These are phyloP conservation scores for Zizania palustris DNA, from an alignment of 202 grass and related monocot genomes.

Conservation along the genomic window DNA sequence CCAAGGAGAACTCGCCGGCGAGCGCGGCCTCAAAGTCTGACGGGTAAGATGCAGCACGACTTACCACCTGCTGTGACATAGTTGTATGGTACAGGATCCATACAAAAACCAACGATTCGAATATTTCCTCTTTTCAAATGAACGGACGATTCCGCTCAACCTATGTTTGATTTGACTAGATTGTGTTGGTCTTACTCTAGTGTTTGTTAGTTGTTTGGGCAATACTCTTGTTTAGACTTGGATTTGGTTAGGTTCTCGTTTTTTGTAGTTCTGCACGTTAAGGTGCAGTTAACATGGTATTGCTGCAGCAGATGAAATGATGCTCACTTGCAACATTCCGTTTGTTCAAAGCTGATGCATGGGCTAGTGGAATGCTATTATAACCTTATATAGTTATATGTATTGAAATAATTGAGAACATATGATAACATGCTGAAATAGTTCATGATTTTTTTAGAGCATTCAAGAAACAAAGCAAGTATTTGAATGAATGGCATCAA, in stretches of 20 bases:
- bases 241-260: neutral
- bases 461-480: neutral
- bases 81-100: neutral
- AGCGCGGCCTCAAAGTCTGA: constrained; percentile 32
- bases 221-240: neutral
- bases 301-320: neutral
- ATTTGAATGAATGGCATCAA: neutral
- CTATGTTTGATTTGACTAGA: neutral
- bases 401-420: neutral
- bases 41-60: constrained; percentile 26
- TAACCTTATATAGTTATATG: neutral
- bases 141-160: neutral
- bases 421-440: neutral
- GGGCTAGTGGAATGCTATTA: neutral
- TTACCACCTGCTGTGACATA: neutral
- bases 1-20: constrained; percentile 46
- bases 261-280: neutral
- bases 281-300: neutral
- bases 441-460: neutral
- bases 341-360: neutral
- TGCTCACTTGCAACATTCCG: neutral
- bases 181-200: neutral
- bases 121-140: neutral
- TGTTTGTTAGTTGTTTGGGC: neutral
- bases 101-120: neutral